phyloP scores from a whole-genome alignment of 768 basidiomycete genomes.

The Rhizopogon roseolus region DNA sequence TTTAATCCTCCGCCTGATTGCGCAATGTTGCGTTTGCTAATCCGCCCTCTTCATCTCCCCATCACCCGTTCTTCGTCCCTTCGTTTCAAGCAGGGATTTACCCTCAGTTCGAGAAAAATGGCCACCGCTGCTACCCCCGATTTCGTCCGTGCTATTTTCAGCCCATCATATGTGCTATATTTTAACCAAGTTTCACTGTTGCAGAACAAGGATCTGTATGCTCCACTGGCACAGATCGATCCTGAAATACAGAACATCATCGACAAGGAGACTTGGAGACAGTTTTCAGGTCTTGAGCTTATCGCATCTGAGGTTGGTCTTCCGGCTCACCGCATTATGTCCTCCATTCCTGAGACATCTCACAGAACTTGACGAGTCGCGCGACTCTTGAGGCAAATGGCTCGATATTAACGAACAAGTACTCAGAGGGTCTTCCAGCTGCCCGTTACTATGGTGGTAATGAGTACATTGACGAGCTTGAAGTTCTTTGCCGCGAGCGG shows the following conservation, averaged over 20 bases:
- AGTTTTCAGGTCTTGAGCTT: slow-evolving; percentile 95
- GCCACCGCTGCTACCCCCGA: slow-evolving; percentile 54
- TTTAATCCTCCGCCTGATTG: slow-evolving; percentile 9
- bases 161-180: background rate
- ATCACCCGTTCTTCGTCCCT: slow-evolving; percentile 14
- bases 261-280: slow-evolving; percentile 98
- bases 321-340: background rate
- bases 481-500: slow-evolving; percentile 90
- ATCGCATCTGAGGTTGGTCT: slow-evolving; percentile 91
- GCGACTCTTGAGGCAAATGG: slow-evolving; percentile 99
- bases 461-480: slow-evolving; percentile 96
- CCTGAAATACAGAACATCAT: slow-evolving; percentile 96
- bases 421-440: slow-evolving; percentile 98
- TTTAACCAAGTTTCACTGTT: background rate
- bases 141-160: slow-evolving; percentile 42
- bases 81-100: slow-evolving; percentile 15
- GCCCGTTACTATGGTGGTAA: slow-evolving; percentile 98
- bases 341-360: slow-evolving; percentile 2
- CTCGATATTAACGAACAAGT: slow-evolving; percentile 98
- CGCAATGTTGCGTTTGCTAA: slow-evolving; percentile 22
- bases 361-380: slow-evolving; percentile 90
- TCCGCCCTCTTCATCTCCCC: slow-evolving; percentile 23
- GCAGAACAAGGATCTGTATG: slow-evolving; percentile 91
- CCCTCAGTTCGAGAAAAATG: slow-evolving; percentile 42
- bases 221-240: slow-evolving; percentile 84